Base-by-base conservation (phyloP, 1,139 yeast species). In the Candida mesenterica region DNA sequence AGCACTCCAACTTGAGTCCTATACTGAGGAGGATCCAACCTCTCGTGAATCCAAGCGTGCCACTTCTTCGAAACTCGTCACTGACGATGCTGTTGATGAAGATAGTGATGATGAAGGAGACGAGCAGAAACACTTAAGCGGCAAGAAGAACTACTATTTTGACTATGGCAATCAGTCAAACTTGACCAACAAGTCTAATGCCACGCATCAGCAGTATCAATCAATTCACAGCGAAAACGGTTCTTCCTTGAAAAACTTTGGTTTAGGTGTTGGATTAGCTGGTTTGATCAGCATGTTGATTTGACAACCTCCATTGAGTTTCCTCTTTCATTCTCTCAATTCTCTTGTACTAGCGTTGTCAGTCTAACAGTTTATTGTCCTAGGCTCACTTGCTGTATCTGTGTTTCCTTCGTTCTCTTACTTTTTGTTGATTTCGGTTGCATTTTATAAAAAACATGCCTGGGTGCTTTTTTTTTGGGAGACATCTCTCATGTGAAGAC, bases 281-380 rank as follows among this genome's bases (percentile, higher is more conserved):
- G 44, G 49, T 3, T 18, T 52, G 28, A 41, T 48, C 25, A 58
- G 62, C 4, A 39, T 58, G 28, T 43, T 60, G 16, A 31, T 59
- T 32, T 59, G 47, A 33, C 26, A 5, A 12, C 22, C 22, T 19
- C 9, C 22, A 9, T 19, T 19, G 22, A 9, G 9, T 19, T 19
- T 6, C 9, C 9, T 6, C 22, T 19, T 19, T 19, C 9, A 19
- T 19, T 19, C 6, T 9, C 22, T 9, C 8, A 19, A 19, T 19
- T 19, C 22, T 19, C 9, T 6, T 19, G 6, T 19, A 19, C 9
- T 19, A 19, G 22, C n/a, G n/a, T n/a, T n/a, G n/a, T n/a, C n/a
- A n/a, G n/a, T n/a, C n/a, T n/a, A n/a, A n/a, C n/a, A n/a, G n/a
- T n/a, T n/a, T n/a, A n/a, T n/a, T n/a, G n/a, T n/a, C n/a, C n/a